A percentile compares a stretch with the other conserved stretches of the same genome.
Evolutionary conservation across 2,329 filamentous ascomycete species (phyloP).

Genomic region (Neofusicoccum parvum): DNA sequence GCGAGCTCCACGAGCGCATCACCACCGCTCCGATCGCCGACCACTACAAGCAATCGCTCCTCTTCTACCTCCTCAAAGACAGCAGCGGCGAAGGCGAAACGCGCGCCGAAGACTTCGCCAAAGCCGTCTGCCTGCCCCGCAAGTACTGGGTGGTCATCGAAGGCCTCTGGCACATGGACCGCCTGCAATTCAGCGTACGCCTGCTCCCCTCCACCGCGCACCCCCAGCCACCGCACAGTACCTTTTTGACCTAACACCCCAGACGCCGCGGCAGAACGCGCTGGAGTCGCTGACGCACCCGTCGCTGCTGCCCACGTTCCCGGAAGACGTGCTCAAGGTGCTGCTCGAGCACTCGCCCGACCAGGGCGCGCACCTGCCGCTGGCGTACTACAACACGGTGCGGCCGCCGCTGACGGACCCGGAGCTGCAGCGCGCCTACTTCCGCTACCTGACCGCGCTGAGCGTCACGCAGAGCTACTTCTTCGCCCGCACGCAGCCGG

Average conservation of each 20-base stretch:
- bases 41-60: conserved; percentile 78
- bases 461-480: conserved; percentile 73
- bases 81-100: conserved; percentile 52
- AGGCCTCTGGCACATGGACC: conserved; percentile 80
- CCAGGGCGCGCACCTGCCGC: conserved; percentile 63
- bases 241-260: conserved; percentile 1
- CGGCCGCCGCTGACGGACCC: conserved; percentile 70
- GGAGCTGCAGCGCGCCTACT: conserved; percentile 66
- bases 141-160: conserved; percentile 81
- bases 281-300: conserved; percentile 78
- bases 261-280: conserved; percentile 44
- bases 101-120: conserved; percentile 61
- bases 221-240: neutral
- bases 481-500: conserved; percentile 68
- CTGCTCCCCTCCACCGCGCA: conserved; percentile 46
- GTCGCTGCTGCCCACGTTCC: conserved; percentile 76
- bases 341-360: conserved; percentile 63
- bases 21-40: conserved; percentile 64
- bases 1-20: conserved; percentile 70
- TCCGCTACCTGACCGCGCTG: conserved; percentile 66
- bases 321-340: conserved; percentile 75
- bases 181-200: conserved; percentile 58
- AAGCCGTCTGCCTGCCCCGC: conserved; percentile 66
- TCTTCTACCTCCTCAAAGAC: conserved; percentile 84
- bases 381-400: conserved; percentile 78